phyloP scores from a whole-genome alignment of 2,329 filamentous ascomycete genomes.

The Epichloe sp. region DNA sequence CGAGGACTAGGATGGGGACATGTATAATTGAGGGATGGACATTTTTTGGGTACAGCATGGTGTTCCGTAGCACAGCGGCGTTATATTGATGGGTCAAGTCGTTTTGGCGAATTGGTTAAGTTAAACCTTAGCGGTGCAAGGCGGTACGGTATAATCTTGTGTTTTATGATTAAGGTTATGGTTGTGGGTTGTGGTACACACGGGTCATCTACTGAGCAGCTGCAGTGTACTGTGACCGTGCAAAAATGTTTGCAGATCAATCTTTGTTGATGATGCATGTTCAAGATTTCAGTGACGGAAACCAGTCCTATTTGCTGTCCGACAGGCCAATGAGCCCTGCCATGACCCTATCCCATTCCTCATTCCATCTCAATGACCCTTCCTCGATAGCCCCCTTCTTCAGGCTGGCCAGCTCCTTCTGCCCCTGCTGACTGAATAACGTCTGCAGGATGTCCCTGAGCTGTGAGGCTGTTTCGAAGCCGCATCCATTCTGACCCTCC shows the following conservation, averaged over 20 bases:
- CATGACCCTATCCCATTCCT: constrained; percentile 81
- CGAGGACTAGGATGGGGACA: constrained; percentile 37
- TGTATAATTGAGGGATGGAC: not conserved
- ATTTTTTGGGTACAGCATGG: not conserved
- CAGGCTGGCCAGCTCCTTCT: constrained; percentile 43
- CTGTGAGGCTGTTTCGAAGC: constrained; percentile 61
- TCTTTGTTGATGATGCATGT: not conserved
- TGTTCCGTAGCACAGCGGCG: not conserved
- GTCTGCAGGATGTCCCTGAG: constrained; percentile 49
- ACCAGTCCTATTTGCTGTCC: constrained; percentile 3
- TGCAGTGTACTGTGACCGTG: not conserved
- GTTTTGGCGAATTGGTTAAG: not conserved
- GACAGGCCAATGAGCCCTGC: constrained; percentile 51
- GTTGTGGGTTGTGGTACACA: not conserved
- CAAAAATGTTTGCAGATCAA: not conserved
- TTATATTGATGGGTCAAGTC: not conserved
- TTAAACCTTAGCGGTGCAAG: not conserved
- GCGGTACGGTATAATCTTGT: not conserved
- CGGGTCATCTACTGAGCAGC: not conserved
- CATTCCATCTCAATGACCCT: constrained; percentile 70
- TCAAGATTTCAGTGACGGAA: not conserved
- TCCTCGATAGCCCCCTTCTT: constrained; percentile 61
- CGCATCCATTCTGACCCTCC: constrained; percentile 73
- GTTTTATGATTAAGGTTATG: not conserved
- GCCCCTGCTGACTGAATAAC: constrained; percentile 43